Base-by-base conservation (phyloP, 306 rosid species). In the Gillenia trifoliata region DNA sequence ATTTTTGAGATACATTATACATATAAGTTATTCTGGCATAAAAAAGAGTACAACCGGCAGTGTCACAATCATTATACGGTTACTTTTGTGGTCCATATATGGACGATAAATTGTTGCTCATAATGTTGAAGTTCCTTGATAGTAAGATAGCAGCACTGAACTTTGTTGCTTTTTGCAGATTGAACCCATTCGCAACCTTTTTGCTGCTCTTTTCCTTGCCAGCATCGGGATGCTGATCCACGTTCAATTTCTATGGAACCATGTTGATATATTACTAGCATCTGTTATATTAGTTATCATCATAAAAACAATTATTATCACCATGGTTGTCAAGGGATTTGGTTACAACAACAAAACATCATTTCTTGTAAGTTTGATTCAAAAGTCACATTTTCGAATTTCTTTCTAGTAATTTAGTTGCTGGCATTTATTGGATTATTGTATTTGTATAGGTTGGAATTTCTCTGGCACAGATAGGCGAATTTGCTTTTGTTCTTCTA, bases 191-290 rank as follows among this genome's bases (percentile, higher is more conserved):
- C 95, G 98, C 74, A 95, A 95, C 85, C 76, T 95, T 62, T 95
- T 95, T 76, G 98, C 99, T 1, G 99, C 99, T 23, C 96, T 95
- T 74, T 95, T 95, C 83, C 93, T 95, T 77, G 99, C 99, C 59
- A 95, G 99, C 86, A 92, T 95, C 74, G 99, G 99, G 83, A 95
- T 95, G 99, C 87, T 95, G 75, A 95, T 95, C 80, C 92, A 95
- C 81, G 99, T 95, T 80, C 99, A 92, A 55, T 95, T 95, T 84
- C 97, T 95, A 61, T 95, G 99, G 98, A 95, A 86, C 81, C 99
- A 92, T 62, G 99, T 95, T 68, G 98, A 95, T 78, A 90, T 95
- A 81, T 88, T 95, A 77, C 85, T 95, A 59, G 99, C 99, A 25
- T 84, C 99, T 77, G 99, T 95, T 77, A 89, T 95, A 78, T 84